A percentile compares a stretch with the other conserved stretches of the same genome.
Evolutionary conservation across 1,284 basidiomycete genomes (phyloP).

Genomic region (Melampsora americana): DNA sequence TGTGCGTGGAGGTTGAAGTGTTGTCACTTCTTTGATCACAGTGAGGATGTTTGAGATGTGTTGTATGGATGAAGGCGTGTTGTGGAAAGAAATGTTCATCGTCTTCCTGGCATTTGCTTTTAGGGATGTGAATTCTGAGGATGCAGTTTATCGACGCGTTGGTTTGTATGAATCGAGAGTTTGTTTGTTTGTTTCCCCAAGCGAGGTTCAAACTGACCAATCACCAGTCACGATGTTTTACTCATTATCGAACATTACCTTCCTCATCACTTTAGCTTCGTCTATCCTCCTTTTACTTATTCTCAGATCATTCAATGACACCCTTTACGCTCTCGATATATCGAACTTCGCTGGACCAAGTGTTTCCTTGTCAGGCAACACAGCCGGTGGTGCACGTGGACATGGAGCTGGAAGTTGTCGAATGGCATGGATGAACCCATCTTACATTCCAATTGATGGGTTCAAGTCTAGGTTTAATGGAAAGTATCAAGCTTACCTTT

Average conservation of each 20-base stretch:
- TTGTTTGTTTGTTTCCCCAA: too few species aligned
- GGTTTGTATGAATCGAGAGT: too few species aligned
- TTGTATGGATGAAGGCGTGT: too few species aligned
- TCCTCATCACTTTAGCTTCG: constrained; percentile 1
- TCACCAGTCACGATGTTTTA: constrained; percentile 29
- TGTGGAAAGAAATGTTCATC: too few species aligned
- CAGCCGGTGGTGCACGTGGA: constrained; percentile 15
- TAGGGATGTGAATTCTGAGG: too few species aligned
- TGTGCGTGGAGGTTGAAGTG: too few species aligned
- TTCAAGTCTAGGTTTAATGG: constrained; percentile 59
- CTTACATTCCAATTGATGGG: constrained; percentile 65
- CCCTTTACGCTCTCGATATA: constrained; percentile 25
- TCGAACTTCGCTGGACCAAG: constrained; percentile 13
- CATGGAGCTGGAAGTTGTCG: constrained; percentile 62
- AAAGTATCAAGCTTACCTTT: constrained; percentile 81
- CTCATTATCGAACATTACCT: background rate
- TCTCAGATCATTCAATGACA: constrained; percentile 32
- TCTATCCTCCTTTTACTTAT: background rate
- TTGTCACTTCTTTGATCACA: too few species aligned
- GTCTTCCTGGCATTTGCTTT: too few species aligned
- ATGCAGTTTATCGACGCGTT: too few species aligned
- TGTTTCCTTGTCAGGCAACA: constrained; percentile 7
- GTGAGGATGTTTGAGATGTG: too few species aligned
- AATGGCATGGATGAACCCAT: constrained; percentile 96
- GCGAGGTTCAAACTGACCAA: too few species aligned